Evolutionary conservation across 768 basidiomycete genomes (phyloP), one percentile per base, ranked within the genome.

Genomic region (Russula foetens): DNA sequence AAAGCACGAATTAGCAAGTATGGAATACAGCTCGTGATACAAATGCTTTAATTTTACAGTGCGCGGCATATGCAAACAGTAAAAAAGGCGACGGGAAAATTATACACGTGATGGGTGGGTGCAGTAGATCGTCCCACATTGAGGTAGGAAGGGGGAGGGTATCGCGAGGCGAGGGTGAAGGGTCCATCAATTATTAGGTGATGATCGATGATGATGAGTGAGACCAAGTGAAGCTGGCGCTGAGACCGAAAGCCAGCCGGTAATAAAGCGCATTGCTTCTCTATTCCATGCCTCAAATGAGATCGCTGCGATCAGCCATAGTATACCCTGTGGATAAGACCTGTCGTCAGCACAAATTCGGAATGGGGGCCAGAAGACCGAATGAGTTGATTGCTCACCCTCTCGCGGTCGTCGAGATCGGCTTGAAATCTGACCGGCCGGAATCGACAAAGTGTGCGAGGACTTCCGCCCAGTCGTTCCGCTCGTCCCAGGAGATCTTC

Each of bases 361-460:
- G 23, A 6, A 23, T 17, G 17, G 31, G 31, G 31, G 31, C n/a
- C n/a, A n/a, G n/a, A n/a, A n/a, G n/a, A n/a, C n/a, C 6, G 31
- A 33, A 5, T 33, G 11, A 33, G 17, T 15, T 6, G 38, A 60
- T n/a, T n/a, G 76, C 87, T 78, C 72, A 90, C 88, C 88, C 88
- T 74, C 83, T 73, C 7, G 83, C 58, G 11, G 87, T 86, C 21
- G 88, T 87, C 43, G 87, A 88, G 76, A 89, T 86, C n/a, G 89
- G 89, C 69, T 84, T 82, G 74, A 91, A 91, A 70, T 90, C 88
- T 19, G 82, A 83, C 49, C 87, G 81, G 29, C 87, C 89, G 21
- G 77, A 75, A 59, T 85, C 84, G 58, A 89, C 83, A 67, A 86
- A 90, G 73, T 88, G 84, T 38, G 78, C 74, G 48, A 91, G 80